Conservation (phyloP, 108 stramenopile genomes). For the Nannochloropsis oceanica region DNA sequence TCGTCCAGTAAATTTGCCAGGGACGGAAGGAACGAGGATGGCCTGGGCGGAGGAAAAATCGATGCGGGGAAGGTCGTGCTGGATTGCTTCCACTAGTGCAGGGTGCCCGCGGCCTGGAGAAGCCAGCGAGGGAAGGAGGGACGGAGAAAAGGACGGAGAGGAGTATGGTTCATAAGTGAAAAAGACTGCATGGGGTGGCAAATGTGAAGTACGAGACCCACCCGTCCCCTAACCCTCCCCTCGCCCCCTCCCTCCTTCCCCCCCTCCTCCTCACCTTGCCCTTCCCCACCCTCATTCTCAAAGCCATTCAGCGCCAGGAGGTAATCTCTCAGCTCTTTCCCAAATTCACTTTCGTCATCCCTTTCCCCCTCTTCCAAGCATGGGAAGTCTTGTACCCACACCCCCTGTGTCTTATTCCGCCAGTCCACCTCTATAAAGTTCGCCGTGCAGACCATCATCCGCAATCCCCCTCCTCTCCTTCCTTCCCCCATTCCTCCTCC, state of each 20-base stretch:
- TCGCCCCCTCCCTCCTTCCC: neutral
- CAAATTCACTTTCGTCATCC: neutral
- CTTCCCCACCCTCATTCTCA: neutral
- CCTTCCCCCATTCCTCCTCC: neutral
- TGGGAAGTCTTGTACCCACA: neutral
- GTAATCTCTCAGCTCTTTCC: neutral
- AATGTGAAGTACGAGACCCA: too few relatives aligned
- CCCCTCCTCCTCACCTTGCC: neutral
- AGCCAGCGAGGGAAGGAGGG: neutral
- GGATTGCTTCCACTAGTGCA: neutral
- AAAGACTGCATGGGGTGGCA: neutral
- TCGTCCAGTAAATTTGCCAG: neutral
- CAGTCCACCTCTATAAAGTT: neutral
- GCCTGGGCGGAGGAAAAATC: neutral
- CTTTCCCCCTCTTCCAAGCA: neutral
- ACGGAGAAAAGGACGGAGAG: neutral
- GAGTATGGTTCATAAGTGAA: neutral
- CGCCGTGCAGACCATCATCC: neutral
- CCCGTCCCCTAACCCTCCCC: neutral
- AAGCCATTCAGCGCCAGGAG: neutral
- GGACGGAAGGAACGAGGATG: neutral
- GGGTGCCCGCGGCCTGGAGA: neutral
- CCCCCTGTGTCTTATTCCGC: neutral
- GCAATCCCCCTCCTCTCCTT: neutral
- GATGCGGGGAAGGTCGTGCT: neutral